These are phyloP conservation scores for Alternaria incomplexa DNA, from an alignment of 2,329 filamentous ascomycete species.

Conservation along the genomic window DNA sequence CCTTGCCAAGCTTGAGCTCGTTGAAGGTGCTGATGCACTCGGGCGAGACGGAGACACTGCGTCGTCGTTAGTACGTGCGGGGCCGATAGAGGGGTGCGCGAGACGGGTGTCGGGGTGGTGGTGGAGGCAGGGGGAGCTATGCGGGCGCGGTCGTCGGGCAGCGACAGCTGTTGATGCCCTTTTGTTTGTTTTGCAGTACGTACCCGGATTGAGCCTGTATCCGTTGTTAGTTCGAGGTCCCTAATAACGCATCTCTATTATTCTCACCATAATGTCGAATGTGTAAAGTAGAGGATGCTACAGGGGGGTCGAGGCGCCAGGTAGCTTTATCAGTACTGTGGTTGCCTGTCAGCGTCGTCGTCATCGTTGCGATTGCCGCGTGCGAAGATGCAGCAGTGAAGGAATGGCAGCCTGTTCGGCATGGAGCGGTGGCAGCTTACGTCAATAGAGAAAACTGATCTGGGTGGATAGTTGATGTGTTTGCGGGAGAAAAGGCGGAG, in stretches of 20 bases:
- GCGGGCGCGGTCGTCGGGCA: constrained; percentile 14
- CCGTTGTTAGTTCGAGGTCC: constrained; percentile 22
- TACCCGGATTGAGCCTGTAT: constrained; percentile 54
- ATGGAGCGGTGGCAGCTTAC: constrained; percentile 29
- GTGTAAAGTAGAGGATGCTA: constrained; percentile 26
- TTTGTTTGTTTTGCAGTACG: constrained; percentile 31
- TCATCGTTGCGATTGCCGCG: constrained; percentile 33
- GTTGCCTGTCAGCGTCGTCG: constrained; percentile 48
- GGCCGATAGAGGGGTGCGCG: not conserved
- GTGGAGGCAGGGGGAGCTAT: constrained; percentile 4
- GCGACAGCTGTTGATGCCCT: constrained; percentile 18
- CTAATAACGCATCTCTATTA: not conserved
- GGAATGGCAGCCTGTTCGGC: constrained; percentile 28
- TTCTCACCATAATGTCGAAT: constrained; percentile 45
- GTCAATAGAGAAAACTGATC: constrained; percentile 29
- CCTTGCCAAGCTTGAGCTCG: constrained; percentile 81
- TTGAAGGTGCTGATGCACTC: constrained; percentile 76
- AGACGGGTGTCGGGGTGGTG: constrained; percentile 4
- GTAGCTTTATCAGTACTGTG: constrained; percentile 44
- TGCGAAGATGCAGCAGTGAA: constrained; percentile 9
- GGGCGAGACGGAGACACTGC: constrained; percentile 72
- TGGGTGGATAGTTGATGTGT: constrained; percentile 20
- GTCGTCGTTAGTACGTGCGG: constrained; percentile 19
- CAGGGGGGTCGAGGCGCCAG: constrained; percentile 26
- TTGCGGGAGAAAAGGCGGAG: constrained; percentile 25